Conservation (phyloP, 2,329 filamentous ascomycete species). For the Graphium sp. region DNA sequence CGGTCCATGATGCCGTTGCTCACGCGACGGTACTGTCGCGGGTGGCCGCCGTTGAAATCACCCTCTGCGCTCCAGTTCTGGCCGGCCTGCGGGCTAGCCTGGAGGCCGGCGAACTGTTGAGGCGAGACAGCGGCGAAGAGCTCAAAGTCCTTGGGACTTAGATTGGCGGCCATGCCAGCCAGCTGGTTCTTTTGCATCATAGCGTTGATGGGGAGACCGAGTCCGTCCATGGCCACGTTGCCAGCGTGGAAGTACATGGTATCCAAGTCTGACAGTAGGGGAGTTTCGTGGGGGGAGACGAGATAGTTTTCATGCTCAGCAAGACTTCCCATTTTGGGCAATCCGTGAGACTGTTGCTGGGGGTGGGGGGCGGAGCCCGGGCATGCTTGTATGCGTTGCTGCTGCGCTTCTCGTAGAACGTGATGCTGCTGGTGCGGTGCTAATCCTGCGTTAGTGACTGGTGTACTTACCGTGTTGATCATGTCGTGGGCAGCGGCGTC, state of each 20-base stretch:
- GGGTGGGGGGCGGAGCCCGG: constrained; percentile 40
- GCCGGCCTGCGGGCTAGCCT: constrained; percentile 22
- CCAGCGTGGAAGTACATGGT: constrained; percentile 24
- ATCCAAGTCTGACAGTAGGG: constrained; percentile 35
- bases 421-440: constrained; percentile 47
- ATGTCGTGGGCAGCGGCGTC: constrained; percentile 17
- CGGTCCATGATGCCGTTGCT: constrained; percentile 45
- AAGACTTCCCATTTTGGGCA: too few relatives aligned
- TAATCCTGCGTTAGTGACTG: constrained; percentile 39
- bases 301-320: constrained; percentile 38
- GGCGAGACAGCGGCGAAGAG: constrained; percentile 29
- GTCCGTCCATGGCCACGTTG: constrained; percentile 29
- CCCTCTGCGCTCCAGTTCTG: constrained; percentile 33
- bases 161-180: constrained; percentile 16
- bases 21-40: constrained; percentile 21
- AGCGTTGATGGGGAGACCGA: constrained; percentile 19
- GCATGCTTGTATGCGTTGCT: constrained; percentile 63
- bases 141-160: constrained; percentile 28
- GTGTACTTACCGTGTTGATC: constrained; percentile 26
- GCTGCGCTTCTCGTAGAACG: constrained; percentile 75
- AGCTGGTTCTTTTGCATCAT: constrained; percentile 30
- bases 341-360: constrained; percentile 16
- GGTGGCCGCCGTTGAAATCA: constrained; percentile 22
- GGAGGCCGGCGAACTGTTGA: constrained; percentile 30
- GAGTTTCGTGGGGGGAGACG: constrained; percentile 37